Percentiles rank a stretch among this genome's conserved stretches.
Evolutionary conservation across 306 rosid species (phyloP).

Genomic region (Vachellia pachyceras): DNA sequence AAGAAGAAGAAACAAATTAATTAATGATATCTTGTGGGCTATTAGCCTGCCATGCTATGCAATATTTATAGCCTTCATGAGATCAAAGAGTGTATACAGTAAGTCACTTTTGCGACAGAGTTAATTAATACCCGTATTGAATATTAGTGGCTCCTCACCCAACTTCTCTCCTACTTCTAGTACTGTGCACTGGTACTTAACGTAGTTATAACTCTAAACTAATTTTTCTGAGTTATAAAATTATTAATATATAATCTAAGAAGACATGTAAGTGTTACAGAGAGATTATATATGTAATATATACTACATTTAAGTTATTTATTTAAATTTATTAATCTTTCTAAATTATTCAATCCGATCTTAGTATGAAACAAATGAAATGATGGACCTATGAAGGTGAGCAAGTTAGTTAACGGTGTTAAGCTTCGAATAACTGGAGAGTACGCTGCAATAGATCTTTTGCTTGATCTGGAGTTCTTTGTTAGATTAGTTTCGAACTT

Average conservation of each 20-base stretch:
- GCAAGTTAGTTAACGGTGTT: background rate
- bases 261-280: too few relatives aligned
- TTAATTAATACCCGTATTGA: background rate
- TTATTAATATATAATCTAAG: too few relatives aligned
- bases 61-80: constrained; percentile 13
- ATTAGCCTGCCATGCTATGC: background rate
- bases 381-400: background rate
- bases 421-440: background rate
- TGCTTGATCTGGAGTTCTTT: background rate
- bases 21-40: background rate
- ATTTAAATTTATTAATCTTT: too few relatives aligned
- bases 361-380: too few relatives aligned
- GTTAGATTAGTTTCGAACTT: background rate
- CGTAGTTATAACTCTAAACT: too few relatives aligned
- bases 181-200: too few relatives aligned
- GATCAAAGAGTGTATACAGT: background rate
- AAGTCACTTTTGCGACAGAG: background rate
- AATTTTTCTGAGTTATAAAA: too few relatives aligned
- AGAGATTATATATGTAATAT: too few relatives aligned
- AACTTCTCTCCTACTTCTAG: too few relatives aligned
- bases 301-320: too few relatives aligned
- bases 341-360: too few relatives aligned
- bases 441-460: background rate
- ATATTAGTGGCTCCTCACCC: too few relatives aligned
- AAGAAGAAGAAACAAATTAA: background rate